phyloP scores from a whole-genome alignment of 306 rosid species.

The Vigna nakashimae region DNA sequence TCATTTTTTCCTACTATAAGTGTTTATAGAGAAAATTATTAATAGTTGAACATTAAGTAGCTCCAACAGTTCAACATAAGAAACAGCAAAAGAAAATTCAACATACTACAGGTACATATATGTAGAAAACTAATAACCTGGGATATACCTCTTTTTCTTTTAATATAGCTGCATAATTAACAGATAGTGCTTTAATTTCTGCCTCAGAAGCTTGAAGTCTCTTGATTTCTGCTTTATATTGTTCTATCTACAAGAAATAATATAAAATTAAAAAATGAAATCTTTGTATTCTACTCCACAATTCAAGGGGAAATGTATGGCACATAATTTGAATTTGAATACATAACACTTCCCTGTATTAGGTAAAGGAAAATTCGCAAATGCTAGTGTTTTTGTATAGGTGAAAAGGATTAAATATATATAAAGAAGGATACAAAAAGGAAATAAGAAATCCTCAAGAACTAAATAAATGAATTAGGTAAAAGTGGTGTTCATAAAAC shows the following conservation, averaged over 20 bases:
- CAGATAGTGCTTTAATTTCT: constrained; percentile 88
- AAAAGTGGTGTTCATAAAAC: no score
- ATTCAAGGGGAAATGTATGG: neutral
- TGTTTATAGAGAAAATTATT: neutral
- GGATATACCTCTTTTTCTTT: constrained; percentile 89
- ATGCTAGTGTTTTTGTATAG: constrained; percentile 3
- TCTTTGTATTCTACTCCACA: neutral
- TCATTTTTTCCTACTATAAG: neutral
- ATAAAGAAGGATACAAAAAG: neutral
- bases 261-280: constrained; percentile 18
- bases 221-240: constrained; percentile 76
- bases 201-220: constrained; percentile 94
- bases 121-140: constrained; percentile 6
- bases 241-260: constrained; percentile 67
- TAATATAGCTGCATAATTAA: constrained; percentile 89
- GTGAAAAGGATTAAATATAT: neutral
- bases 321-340: constrained; percentile 15
- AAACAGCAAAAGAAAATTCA: constrained; percentile 29
- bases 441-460: neutral
- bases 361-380: constrained; percentile 5
- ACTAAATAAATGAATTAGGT: neutral
- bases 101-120: neutral
- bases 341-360: constrained; percentile 14
- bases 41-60: constrained; percentile 24
- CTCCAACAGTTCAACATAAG: constrained; percentile 29